Evolutionary conservation across 768 basidiomycete species (phyloP).

Genomic region (Jaapia argillacea): DNA sequence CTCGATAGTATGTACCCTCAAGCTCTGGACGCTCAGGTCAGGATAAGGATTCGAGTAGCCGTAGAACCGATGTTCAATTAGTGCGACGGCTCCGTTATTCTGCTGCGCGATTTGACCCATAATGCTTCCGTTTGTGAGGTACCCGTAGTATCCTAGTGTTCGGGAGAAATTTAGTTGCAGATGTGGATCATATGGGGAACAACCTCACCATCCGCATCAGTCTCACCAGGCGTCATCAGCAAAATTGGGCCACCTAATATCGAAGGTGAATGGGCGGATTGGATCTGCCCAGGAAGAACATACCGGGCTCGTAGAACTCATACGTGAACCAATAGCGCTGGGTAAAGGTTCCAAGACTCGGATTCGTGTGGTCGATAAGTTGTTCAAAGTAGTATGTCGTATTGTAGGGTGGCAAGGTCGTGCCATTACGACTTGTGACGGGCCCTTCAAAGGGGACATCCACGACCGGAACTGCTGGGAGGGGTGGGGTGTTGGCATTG

Average conservation of each 20-base stretch:
- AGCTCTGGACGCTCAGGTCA: constrained; percentile 47
- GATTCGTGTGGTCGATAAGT: constrained; percentile 40
- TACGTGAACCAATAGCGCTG: constrained; percentile 67
- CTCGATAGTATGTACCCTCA: constrained; percentile 54
- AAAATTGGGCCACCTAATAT: constrained; percentile 43
- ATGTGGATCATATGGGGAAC: neutral
- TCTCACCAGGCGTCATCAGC: constrained; percentile 58
- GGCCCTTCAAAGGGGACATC: constrained; percentile 1
- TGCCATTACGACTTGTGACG: constrained; percentile 15
- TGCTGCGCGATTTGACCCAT: constrained; percentile 58
- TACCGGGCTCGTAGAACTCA: constrained; percentile 46
- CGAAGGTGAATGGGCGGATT: neutral
- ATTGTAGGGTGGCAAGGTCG: constrained; percentile 19
- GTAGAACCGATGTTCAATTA: constrained; percentile 69
- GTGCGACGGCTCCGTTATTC: constrained; percentile 49
- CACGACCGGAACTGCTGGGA: constrained; percentile 3
- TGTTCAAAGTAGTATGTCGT: constrained; percentile 44
- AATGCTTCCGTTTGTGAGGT: constrained; percentile 55
- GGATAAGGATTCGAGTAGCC: constrained; percentile 64
- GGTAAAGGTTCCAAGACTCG: constrained; percentile 63
- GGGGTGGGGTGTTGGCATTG: constrained; percentile 11
- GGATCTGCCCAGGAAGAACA: neutral
- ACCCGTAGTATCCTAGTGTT: constrained; percentile 26
- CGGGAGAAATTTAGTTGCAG: neutral
- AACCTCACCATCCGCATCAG: constrained; percentile 33